A percentile compares a stretch with the other conserved stretches of the same genome.
Conservation (phyloP, 2,329 filamentous ascomycete species). For the Paraphoma sp. region DNA sequence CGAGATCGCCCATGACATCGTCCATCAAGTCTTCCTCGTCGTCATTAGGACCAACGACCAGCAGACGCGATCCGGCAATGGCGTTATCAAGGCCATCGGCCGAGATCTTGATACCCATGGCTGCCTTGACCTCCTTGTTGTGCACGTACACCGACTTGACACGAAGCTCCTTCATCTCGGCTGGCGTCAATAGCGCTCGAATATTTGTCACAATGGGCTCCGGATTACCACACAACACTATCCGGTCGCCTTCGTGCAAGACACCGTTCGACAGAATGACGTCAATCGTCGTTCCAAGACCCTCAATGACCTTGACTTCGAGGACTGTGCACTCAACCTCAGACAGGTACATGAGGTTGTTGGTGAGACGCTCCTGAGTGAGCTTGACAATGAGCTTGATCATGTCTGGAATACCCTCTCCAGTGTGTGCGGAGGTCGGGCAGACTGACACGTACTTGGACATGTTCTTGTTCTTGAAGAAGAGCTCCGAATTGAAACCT, state of each 20-base stretch:
- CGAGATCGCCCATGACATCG: slow-evolving; percentile 94
- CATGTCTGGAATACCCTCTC: slow-evolving; percentile 98
- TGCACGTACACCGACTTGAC: slow-evolving; percentile 97
- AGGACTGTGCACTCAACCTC: slow-evolving; percentile 98
- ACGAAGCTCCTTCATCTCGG: slow-evolving; percentile 89
- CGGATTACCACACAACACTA: slow-evolving; percentile 96
- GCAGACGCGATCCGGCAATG: slow-evolving; percentile 92
- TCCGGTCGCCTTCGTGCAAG: slow-evolving; percentile 88
- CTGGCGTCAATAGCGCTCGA: slow-evolving; percentile 89
- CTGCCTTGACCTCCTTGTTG: slow-evolving; percentile 99
- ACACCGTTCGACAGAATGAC: slow-evolving; percentile 97
- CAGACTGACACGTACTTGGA: slow-evolving; percentile 92
- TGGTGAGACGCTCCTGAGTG: slow-evolving; percentile 97
- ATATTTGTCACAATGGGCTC: slow-evolving; percentile 96
- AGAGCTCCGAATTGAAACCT: slow-evolving; percentile 96
- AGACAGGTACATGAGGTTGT: slow-evolving; percentile 95
- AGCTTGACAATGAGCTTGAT: slow-evolving; percentile 91
- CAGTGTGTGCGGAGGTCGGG: slow-evolving; percentile 97
- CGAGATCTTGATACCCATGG: slow-evolving; percentile 97
- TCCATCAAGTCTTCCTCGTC: slow-evolving; percentile 97
- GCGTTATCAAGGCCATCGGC: slow-evolving; percentile 94
- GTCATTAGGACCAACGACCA: slow-evolving; percentile 93
- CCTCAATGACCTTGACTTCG: slow-evolving; percentile 98
- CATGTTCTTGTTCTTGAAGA: slow-evolving; percentile 98
- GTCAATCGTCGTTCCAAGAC: slow-evolving; percentile 98